Evolutionary conservation across 305 asterid species (phyloP), one percentile per base, ranked within the genome.

Genomic region (Fraxinus angustifolia): DNA sequence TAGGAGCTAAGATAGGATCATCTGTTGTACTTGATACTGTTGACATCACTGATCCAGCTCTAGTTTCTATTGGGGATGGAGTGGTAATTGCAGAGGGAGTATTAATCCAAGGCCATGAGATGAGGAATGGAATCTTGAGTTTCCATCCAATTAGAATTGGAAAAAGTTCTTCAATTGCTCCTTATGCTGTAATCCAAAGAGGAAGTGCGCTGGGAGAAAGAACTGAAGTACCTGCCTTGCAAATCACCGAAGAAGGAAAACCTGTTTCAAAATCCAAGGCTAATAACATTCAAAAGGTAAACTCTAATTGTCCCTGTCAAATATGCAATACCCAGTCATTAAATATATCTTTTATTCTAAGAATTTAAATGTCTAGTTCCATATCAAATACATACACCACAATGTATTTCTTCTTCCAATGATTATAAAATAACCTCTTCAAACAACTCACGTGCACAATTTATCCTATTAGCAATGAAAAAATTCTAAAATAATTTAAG

Each of bases 21-120:
- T 85, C 91, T 2, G 97, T 90, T 34, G 76, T 91, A 58, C 85
- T 93, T 6, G 97, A 93, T 77, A 93, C 95, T 0, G 58, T 87
- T 56, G 97, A 93, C 78, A 83, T 93, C 79, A 92, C 95, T 8
- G 97, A 92, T 65, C 97, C 97, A 28, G 91, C 94, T 77, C 85
- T 93, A 3, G 91, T 93, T 67, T 89, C 92, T 1, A 88, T 93
- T 65, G 97, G 93, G 84, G 92, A 90, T 42, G 92, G 88, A 80
- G 79, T 79, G 42, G 93, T 88, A 45, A 74, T 93, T 38, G 92
- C 96, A 17, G 97, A 91, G 86, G 96, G 96, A 81, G 93, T 87
- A 4, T 80, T 90, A 76, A 23, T 93, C 53, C 96, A 93, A 72
- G 84, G 97, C 73, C 97, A 93, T 78, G 91, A 91, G 83, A 91